phyloP scores from a whole-genome alignment of 768 basidiomycete species.

The Boletus coccyginus region DNA sequence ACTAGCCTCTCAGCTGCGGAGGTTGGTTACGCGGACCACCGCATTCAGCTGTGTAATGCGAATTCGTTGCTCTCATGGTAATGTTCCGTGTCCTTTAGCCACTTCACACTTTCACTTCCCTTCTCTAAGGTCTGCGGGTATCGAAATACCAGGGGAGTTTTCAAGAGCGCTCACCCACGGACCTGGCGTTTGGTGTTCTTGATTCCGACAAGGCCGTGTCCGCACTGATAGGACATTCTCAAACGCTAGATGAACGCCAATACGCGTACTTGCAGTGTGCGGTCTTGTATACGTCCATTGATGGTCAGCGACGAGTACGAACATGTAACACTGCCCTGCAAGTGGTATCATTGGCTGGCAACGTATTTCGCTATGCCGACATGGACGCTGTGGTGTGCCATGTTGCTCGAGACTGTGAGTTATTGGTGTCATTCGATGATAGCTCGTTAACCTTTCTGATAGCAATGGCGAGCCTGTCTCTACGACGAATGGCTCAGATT shows the following conservation, averaged over 20 bases:
- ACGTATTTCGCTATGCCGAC: conserved; percentile 89
- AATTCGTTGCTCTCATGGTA: conserved; percentile 85
- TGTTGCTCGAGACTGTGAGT: conserved; percentile 74
- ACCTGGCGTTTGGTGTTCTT: conserved; percentile 74
- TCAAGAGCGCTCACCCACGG: conserved; percentile 61
- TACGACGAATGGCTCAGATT: conserved; percentile 65
- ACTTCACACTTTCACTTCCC: conserved; percentile 6
- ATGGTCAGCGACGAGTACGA: conserved; percentile 80
- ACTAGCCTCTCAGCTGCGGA: conserved; percentile 72
- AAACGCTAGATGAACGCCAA: conserved; percentile 62
- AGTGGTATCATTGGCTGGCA: conserved; percentile 80
- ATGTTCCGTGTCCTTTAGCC: conserved; percentile 9
- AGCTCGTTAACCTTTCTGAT: neutral
- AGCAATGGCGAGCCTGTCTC: conserved; percentile 70
- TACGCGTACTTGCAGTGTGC: conserved; percentile 86
- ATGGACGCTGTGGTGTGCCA: conserved; percentile 78
- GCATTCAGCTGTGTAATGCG: conserved; percentile 80
- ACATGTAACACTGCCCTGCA: conserved; percentile 83
- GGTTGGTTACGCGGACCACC: conserved; percentile 65
- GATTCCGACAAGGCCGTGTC: conserved; percentile 82
- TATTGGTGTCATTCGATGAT: neutral
- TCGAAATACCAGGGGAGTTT: conserved; percentile 73
- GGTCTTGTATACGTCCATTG: conserved; percentile 75
- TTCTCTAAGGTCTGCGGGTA: conserved; percentile 55
- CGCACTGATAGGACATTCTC: conserved; percentile 70